Base-by-base conservation (phyloP, 805 yeast species). In the Zygosaccharomyces rouxii region DNA sequence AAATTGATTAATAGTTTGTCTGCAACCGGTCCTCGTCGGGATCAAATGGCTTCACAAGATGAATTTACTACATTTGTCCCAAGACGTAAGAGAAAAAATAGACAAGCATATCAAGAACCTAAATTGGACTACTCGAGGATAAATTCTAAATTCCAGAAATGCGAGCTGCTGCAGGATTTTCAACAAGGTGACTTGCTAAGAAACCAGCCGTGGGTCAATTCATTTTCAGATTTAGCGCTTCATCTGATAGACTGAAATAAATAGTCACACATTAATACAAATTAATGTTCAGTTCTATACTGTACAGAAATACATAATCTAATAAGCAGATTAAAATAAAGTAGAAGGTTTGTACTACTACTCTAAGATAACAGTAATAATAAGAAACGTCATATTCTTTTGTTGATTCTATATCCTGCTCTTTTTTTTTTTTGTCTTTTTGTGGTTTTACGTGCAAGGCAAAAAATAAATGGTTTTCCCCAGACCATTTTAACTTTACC, bases 221-320 rank as follows among this genome's bases (percentile, higher is more conserved):
- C 83, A 16, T 79, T 79, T 55, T 72, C 80, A 1, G 83, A 79
- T 55, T 56, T 79, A 14, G 70, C 82, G 4, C 66, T 72, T 11
- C 83, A 78, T 49, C 41, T 48, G 9, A 55, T 69, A 11, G 52
- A 46, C 16, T 58, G 33, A 9, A 19, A 19, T 10, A 38, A 22
- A n/a, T 18, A 14, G 29, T 11, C 7, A n/a, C 18, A 30, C n/a
- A 39, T 38, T 45, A 28, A 18, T 19, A 18, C 25, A 31, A 11
- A 44, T 26, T 25, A 44, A 37, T n/a, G 23, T 37, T 26, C 35
- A 16, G 5, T 29, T 33, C 26, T n/a, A 41, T 35, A 40, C 40
- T 40, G 37, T 45, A 45, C 37, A 29, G 22, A 28, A 19, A 23
- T 30, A 45, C 29, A 45, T 39, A 41, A 28, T 41, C 18, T 22